Conservation (phyloP, 495 filamentous ascomycete species). For the Glonium stellatum region DNA sequence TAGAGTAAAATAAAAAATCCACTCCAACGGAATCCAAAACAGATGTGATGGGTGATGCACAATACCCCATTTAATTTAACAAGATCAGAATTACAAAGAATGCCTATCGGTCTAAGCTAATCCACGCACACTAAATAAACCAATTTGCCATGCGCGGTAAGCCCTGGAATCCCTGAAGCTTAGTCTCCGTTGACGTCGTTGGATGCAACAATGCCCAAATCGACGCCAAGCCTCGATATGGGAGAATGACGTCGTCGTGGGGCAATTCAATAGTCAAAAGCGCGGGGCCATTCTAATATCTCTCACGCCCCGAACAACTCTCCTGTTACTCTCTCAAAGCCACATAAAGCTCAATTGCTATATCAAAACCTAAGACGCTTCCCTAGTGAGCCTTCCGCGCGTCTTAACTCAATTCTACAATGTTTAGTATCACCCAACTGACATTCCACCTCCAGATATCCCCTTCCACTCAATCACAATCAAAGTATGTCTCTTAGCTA, state of each 20-base stretch:
- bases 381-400: neutral
- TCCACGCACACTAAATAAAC: neutral
- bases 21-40: neutral
- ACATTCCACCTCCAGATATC: neutral
- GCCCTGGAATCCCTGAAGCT: neutral
- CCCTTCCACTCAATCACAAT: too few relatives aligned
- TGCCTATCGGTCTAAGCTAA: neutral
- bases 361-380: neutral
- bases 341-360: neutral
- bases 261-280: constrained; percentile 8
- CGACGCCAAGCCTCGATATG: constrained; percentile 6
- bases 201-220: constrained; percentile 5
- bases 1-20: neutral
- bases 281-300: constrained; percentile 7
- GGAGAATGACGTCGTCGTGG: constrained; percentile 13
- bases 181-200: too few relatives aligned
- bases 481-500: too few relatives aligned
- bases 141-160: neutral
- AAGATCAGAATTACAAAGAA: too few relatives aligned
- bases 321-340: neutral
- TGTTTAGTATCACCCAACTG: neutral
- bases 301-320: neutral
- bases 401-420: neutral
- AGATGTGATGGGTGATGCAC: neutral
- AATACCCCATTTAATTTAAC: neutral